phyloP scores from a whole-genome alignment of 73 alveolate genomes.

The Paramecium sonneborni region DNA sequence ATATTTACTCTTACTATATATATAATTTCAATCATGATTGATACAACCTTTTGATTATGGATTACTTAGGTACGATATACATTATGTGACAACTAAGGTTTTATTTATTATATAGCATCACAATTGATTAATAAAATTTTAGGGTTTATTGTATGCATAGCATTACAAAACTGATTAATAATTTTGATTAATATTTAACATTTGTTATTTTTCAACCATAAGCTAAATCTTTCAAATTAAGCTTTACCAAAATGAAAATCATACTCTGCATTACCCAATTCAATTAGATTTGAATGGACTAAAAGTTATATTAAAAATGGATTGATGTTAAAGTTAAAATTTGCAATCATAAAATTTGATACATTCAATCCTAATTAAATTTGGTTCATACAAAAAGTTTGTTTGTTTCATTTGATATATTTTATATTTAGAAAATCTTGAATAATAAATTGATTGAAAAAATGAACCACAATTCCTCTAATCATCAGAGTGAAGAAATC shows the following conservation, averaged over 20 bases:
- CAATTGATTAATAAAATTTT: not conserved
- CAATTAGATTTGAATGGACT: not conserved
- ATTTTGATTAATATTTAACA: not conserved
- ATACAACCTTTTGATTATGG: not conserved
- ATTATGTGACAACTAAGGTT: not conserved
- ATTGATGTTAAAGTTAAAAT: not conserved
- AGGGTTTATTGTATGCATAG: not conserved
- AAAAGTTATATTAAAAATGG: slow-evolving; percentile 21
- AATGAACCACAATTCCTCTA: not conserved
- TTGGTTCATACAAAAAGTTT: not conserved
- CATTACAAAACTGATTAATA: not conserved
- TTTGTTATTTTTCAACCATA: not conserved
- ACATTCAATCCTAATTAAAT: not conserved
- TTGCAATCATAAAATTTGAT: not conserved
- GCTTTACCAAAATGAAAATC: slow-evolving; percentile 30
- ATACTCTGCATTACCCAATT: slow-evolving; percentile 10
- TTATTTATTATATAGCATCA: not conserved
- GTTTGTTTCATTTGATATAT: not conserved
- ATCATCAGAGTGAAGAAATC: slow-evolving; percentile 9
- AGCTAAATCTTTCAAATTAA: not conserved
- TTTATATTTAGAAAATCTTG: not conserved
- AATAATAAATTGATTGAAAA: slow-evolving; percentile 29
- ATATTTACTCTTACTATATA: too few species aligned
- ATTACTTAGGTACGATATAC: not conserved
- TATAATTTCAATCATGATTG: not conserved